A percentile compares a stretch with the other conserved stretches of the same genome.
Conservation (phyloP, 2,329 filamentous ascomycete genomes). For the Aspergillus intermedius region DNA sequence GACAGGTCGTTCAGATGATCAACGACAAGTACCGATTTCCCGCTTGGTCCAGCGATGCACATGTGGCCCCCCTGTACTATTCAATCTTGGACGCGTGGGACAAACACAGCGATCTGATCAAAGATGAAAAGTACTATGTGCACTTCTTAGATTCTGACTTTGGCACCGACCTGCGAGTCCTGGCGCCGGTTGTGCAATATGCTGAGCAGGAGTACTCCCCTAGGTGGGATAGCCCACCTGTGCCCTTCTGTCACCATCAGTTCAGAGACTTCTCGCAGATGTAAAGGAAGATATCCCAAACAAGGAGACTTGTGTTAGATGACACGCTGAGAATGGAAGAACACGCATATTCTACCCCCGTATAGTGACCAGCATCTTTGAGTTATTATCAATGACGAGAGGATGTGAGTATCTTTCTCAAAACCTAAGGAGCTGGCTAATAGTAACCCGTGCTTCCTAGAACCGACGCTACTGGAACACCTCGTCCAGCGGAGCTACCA, state of each 20-base stretch:
- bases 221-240: conserved; percentile 1
- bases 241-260: conserved; percentile 3
- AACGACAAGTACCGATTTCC: conserved; percentile 3
- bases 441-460: conserved; percentile 39
- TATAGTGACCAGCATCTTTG: conserved; percentile 35
- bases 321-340: background rate
- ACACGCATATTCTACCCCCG: background rate
- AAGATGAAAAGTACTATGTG: conserved; percentile 6
- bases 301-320: background rate
- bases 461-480: conserved; percentile 92
- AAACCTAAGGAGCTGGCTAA: background rate
- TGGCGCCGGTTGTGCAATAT: conserved; percentile 5
- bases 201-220: conserved; percentile 3
- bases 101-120: conserved; percentile 5
- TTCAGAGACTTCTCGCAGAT: background rate
- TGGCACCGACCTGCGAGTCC: conserved; percentile 5
- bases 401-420: conserved; percentile 61
- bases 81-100: conserved; percentile 3
- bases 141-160: conserved; percentile 5
- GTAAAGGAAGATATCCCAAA: background rate
- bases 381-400: conserved; percentile 95
- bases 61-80: conserved; percentile 2
- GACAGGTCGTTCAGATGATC: conserved; percentile 4
- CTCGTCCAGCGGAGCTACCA: conserved; percentile 81
- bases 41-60: conserved; percentile 1